Evolutionary conservation across 2,329 filamentous ascomycete genomes (phyloP).

Genomic region (Pleoardoris graminearum): DNA sequence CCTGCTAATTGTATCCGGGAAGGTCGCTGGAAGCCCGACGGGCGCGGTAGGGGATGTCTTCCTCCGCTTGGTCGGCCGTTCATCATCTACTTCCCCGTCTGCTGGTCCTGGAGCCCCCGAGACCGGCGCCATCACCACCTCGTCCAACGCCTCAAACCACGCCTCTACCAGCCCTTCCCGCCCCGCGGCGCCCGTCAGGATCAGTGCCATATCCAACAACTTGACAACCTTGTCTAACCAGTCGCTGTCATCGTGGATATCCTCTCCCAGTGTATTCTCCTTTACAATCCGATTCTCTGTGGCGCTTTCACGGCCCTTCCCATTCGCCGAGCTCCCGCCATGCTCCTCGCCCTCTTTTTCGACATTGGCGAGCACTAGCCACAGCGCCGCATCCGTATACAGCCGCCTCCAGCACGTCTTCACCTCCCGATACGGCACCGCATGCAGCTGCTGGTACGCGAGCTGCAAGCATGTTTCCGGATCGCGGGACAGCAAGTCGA

Average conservation of each 20-base stretch:
- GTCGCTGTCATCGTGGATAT: constrained; percentile 25
- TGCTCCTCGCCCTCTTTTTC: too few species aligned
- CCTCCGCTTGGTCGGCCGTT: constrained; percentile 22
- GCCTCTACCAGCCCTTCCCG: constrained; percentile 45
- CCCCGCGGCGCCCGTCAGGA: constrained; percentile 61
- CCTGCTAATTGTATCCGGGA: constrained; percentile 18
- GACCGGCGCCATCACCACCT: constrained; percentile 8
- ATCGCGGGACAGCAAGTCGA: constrained; percentile 41
- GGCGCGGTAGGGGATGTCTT: constrained; percentile 14
- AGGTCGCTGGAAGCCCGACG: constrained; percentile 11
- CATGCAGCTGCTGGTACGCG: constrained; percentile 69
- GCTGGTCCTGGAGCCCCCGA: too few species aligned
- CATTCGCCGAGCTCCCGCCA: too few species aligned
- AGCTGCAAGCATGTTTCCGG: constrained; percentile 60
- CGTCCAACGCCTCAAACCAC: constrained; percentile 57
- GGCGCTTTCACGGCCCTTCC: too few species aligned
- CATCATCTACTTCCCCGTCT: neutral
- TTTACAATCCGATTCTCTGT: too few species aligned
- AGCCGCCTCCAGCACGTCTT: constrained; percentile 70
- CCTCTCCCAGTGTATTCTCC: constrained; percentile 22
- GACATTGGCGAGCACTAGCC: constrained; percentile 56
- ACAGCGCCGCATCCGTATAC: constrained; percentile 71
- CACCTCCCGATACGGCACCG: constrained; percentile 68
- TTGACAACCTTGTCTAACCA: constrained; percentile 65
- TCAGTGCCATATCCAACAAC: constrained; percentile 73